phyloP scores from a whole-genome alignment of 2,329 filamentous ascomycete genomes.

The Onygenales sp. region DNA sequence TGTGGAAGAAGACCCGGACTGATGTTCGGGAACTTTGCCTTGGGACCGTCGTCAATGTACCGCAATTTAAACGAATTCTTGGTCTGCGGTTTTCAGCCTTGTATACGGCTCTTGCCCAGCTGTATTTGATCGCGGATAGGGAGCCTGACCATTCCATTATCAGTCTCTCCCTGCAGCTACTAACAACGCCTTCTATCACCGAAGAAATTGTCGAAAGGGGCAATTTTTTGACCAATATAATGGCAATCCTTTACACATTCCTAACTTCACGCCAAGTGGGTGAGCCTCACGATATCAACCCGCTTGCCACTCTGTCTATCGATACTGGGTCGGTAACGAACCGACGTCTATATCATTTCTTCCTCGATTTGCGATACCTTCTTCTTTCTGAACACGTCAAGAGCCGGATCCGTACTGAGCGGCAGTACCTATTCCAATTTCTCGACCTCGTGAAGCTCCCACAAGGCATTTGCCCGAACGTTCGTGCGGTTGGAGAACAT shows the following conservation, averaged over 20 bases:
- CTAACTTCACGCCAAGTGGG: constrained; percentile 92
- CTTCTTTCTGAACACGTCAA: constrained; percentile 84
- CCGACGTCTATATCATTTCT: constrained; percentile 94
- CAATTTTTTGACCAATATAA: constrained; percentile 89
- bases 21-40: constrained; percentile 91
- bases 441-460: constrained; percentile 91
- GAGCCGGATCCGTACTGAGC: constrained; percentile 69
- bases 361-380: constrained; percentile 84
- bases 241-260: constrained; percentile 97
- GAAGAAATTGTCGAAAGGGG: constrained; percentile 89
- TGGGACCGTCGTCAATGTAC: constrained; percentile 88
- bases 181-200: constrained; percentile 93
- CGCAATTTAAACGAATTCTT: constrained; percentile 89
- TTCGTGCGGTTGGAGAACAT: constrained; percentile 85
- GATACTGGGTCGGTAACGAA: constrained; percentile 94
- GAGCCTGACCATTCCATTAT: constrained; percentile 98
- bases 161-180: constrained; percentile 90
- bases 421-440: constrained; percentile 86
- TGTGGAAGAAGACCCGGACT: constrained; percentile 94
- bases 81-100: constrained; percentile 89
- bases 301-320: constrained; percentile 78
- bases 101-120: constrained; percentile 84
- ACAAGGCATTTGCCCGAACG: constrained; percentile 92
- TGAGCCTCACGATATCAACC: constrained; percentile 80
- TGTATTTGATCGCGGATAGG: constrained; percentile 90